A percentile compares a stretch with the other conserved stretches of the same genome.
Evolutionary conservation across 306 rosid genomes (phyloP).

Genomic region (Sechiopsis laciniata): DNA sequence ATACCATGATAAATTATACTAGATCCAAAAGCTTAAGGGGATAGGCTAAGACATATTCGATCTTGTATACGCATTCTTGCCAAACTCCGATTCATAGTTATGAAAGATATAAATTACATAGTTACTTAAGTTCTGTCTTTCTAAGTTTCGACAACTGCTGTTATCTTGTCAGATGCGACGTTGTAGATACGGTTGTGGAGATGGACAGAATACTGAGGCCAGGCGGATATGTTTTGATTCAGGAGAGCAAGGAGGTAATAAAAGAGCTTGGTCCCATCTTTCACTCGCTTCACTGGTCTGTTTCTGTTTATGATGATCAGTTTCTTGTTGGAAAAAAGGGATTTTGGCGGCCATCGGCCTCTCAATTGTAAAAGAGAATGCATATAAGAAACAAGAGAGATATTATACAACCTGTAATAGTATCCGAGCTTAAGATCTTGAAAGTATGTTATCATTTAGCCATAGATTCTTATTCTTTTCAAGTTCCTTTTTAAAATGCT

Average conservation of each 20-base stretch:
- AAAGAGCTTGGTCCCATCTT: slow-evolving; percentile 52
- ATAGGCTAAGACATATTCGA: too few species aligned
- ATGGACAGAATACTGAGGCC: slow-evolving; percentile 88
- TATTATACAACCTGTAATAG: background rate
- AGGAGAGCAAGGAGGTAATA: slow-evolving; percentile 57
- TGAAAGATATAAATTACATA: background rate
- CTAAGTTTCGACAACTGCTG: background rate
- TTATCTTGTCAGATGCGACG: slow-evolving; percentile 55
- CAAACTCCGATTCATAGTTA: background rate
- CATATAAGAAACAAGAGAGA: background rate
- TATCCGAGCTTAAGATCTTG: background rate
- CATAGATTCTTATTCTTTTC: too few species aligned
- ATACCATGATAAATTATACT: too few species aligned
- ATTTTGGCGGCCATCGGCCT: slow-evolving; percentile 68
- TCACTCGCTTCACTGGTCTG: slow-evolving; percentile 72
- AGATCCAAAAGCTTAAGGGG: too few species aligned
- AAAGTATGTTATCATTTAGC: too few species aligned
- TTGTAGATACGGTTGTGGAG: slow-evolving; percentile 56
- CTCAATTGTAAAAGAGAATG: background rate
- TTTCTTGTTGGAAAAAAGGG: slow-evolving; percentile 68
- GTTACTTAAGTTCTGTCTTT: background rate
- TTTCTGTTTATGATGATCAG: slow-evolving; percentile 41
- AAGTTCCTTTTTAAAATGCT: background rate
- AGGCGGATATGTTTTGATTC: slow-evolving; percentile 64
- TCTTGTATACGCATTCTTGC: background rate